Conservation (phyloP, 495 filamentous ascomycete genomes). For the Aspergillus baeticus region DNA sequence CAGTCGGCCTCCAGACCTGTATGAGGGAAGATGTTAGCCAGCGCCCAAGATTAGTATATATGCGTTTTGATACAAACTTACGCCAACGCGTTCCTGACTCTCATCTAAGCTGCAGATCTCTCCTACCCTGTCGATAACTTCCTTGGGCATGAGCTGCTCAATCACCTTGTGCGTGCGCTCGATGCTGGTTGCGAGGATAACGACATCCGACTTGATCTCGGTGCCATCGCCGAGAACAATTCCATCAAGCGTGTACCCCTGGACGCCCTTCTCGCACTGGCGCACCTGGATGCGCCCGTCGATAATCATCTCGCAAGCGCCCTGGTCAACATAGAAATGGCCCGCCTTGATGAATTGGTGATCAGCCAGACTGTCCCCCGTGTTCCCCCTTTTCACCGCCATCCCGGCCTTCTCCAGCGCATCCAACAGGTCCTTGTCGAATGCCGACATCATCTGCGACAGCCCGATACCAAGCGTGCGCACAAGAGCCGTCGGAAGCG, state of each 20-base stretch:
- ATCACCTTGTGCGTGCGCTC: not conserved
- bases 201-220: not conserved
- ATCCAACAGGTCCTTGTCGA: not conserved
- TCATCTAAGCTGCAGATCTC: not conserved
- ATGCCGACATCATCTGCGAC: not conserved
- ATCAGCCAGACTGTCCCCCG: not conserved
- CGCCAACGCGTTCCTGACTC: not conserved
- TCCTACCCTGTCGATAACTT: not conserved
- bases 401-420: not conserved
- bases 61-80: not conserved
- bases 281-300: not conserved
- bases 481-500: not conserved
- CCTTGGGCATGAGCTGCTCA: not conserved
- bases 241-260: not conserved
- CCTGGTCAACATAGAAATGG: not conserved
- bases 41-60: too few relatives aligned
- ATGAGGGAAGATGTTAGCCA: not conserved
- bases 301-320: not conserved
- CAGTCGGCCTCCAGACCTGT: not conserved
- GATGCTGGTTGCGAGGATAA: not conserved
- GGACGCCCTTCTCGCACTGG: not conserved
- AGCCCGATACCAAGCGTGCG: not conserved
- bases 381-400: not conserved
- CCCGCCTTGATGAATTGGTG: not conserved
- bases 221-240: not conserved